phyloP scores from a whole-genome alignment of 2,329 filamentous ascomycete species.

The Lasiodiplodia theobromae region DNA sequence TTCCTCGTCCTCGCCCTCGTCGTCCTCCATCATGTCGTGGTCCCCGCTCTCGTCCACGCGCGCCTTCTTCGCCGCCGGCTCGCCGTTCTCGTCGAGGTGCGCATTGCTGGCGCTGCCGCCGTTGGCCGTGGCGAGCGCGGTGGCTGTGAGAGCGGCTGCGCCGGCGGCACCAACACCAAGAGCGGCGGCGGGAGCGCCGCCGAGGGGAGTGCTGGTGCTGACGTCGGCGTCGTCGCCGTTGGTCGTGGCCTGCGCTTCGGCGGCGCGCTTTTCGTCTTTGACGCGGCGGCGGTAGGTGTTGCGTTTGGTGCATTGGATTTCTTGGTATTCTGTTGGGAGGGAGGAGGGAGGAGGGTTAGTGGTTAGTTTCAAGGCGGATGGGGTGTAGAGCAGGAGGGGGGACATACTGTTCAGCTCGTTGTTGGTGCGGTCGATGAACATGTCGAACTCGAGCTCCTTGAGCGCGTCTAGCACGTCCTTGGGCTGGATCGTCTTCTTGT shows the following conservation, averaged over 20 bases:
- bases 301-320: slow-evolving; percentile 75
- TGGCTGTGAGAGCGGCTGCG: slow-evolving; percentile 12
- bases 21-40: slow-evolving; percentile 44
- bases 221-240: not conserved
- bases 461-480: slow-evolving; percentile 79
- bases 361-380: not conserved
- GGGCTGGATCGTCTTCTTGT: slow-evolving; percentile 80
- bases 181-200: not conserved
- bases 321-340: slow-evolving; percentile 68
- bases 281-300: slow-evolving; percentile 75
- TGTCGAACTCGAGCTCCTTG: slow-evolving; percentile 75
- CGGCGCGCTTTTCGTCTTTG: slow-evolving; percentile 65
- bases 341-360: not conserved
- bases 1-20: slow-evolving; percentile 50
- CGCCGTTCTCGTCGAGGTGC: slow-evolving; percentile 23
- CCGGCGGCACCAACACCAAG: not conserved
- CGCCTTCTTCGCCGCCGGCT: slow-evolving; percentile 30
- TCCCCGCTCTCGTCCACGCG: slow-evolving; percentile 39
- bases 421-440: slow-evolving; percentile 75
- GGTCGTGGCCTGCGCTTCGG: not conserved
- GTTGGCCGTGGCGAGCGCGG: not conserved
- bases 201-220: not conserved
- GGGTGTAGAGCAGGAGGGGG: not conserved
- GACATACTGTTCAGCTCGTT: slow-evolving; percentile 76
- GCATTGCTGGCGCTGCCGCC: not conserved